These are phyloP conservation scores for Hypoxylon perforatum DNA, from an alignment of 495 filamentous ascomycete genomes.

Conservation along the genomic window DNA sequence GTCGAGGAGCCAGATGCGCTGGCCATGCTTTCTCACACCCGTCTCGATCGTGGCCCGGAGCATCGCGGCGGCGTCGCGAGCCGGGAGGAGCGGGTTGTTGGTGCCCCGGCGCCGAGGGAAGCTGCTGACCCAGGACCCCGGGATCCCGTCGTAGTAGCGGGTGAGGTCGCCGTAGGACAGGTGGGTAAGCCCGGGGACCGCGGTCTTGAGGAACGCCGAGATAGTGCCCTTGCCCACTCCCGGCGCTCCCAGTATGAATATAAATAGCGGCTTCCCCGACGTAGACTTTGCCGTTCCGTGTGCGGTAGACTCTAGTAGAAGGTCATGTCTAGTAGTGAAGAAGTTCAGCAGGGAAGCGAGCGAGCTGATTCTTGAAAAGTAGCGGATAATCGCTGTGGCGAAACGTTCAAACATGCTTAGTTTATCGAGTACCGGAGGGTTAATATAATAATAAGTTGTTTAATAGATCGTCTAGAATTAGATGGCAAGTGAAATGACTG, in stretches of 20 bases:
- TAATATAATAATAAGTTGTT: neutral
- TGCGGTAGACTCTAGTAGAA: neutral
- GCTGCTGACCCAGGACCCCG: conserved; percentile 32
- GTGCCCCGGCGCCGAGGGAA: conserved; percentile 24
- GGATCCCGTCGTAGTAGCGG: conserved; percentile 35
- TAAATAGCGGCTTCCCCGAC: conserved; percentile 7
- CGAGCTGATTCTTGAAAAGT: neutral
- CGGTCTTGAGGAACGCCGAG: conserved; percentile 15
- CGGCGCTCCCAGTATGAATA: conserved; percentile 66
- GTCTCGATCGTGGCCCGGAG: conserved; percentile 22
- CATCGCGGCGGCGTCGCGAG: conserved; percentile 8
- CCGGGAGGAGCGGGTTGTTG: conserved; percentile 14
- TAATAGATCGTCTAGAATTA: neutral
- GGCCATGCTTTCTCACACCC: conserved; percentile 6
- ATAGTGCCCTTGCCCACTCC: conserved; percentile 67
- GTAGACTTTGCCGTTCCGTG: neutral
- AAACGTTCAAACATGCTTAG: neutral
- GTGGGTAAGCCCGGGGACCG: conserved; percentile 23
- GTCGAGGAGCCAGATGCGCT: conserved; percentile 31
- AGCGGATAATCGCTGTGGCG: neutral
- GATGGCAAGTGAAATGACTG: neutral
- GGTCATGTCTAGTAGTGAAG: neutral
- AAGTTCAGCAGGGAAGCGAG: neutral
- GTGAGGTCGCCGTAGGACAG: conserved; percentile 35
- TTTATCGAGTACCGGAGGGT: neutral